Base-by-base conservation (phyloP, 2,329 filamentous ascomycete genomes). In the Camillea tinctor region DNA sequence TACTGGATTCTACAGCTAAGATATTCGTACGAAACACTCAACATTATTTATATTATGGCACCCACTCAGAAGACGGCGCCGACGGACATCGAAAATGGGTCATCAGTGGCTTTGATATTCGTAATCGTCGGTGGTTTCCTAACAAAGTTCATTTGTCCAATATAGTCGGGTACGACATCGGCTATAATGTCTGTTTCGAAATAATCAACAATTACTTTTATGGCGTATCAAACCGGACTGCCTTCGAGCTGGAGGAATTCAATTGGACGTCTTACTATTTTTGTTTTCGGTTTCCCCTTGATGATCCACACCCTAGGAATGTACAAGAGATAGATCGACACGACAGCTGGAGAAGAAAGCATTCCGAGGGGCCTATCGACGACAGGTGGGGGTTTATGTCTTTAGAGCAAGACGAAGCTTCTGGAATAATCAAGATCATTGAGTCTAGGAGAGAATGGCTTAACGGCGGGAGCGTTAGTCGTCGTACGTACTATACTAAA, bases 381-480 rank as follows among this genome's bases (percentile, higher is more conserved):
- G 87, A 92, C 66, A 83, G 88, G 2, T 93, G 90, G 89, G 88
- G 85, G 0, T 84, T 86, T 59, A 75, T 93, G 3, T 82, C 82
- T 3, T 76, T 93, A 1, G 81, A 84, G 24, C 79, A 77, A 36
- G 84, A 91, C 60, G 86, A 91, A 60, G 67, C 68, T 11, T 87
- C 82, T 0, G 84, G 85, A 1, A 73, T 79, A 15, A 73, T 90
- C 1, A 78, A 83, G 55, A 86, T 91, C 19, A 74, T 91, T 0
- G 90, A 93, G 72, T 84, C 83, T 26, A 81, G 90, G 15, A 87
- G 86, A 24, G 90, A 93, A 71, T 92, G 88, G 86, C 78, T 78
- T 6, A 63, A 65, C 0, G 72, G 73, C 26, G 77, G 79, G 21
- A 87, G 85, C 59, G 81, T 81, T 22, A 86, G 86, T 59, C 79